These are phyloP conservation scores for Tritrichomonas musculus DNA, from an alignment of 208 protist genomes.

Conservation along the genomic window DNA sequence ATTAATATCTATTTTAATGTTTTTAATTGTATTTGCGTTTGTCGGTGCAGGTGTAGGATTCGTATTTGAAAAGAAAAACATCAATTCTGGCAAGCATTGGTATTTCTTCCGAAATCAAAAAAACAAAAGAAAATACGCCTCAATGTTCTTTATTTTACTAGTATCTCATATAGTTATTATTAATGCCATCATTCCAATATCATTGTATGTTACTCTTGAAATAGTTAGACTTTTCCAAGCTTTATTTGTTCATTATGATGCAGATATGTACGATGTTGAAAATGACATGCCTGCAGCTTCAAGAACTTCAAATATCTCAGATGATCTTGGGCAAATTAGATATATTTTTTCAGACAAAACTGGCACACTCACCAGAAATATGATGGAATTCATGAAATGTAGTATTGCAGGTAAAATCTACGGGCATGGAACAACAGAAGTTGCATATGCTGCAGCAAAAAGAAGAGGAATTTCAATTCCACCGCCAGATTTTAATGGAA, in stretches of 20 bases:
- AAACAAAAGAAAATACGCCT: background rate
- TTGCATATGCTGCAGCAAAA: background rate
- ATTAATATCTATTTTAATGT: background rate
- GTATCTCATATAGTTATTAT: slow-evolving; percentile 40
- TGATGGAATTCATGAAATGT: slow-evolving; percentile 32
- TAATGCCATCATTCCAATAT: slow-evolving; percentile 43
- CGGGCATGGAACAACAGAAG: background rate
- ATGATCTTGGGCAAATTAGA: slow-evolving; percentile 57
- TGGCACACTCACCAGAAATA: slow-evolving; percentile 60
- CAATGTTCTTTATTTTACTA: background rate
- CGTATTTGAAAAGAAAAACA: background rate
- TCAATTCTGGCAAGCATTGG: background rate
- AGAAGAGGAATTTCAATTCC: background rate
- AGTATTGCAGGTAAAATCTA: background rate
- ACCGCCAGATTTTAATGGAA: background rate
- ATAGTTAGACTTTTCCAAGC: slow-evolving; percentile 39
- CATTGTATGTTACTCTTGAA: slow-evolving; percentile 45
- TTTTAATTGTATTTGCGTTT: background rate
- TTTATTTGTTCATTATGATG: slow-evolving; percentile 47
- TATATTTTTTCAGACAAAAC: slow-evolving; percentile 65
- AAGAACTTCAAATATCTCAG: slow-evolving; percentile 48
- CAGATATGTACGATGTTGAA: slow-evolving; percentile 51
- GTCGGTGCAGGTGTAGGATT: background rate
- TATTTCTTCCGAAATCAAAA: background rate
- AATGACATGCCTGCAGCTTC: slow-evolving; percentile 23